These are phyloP conservation scores for Fusarium sp. DNA, from an alignment of 2,329 filamentous ascomycete species.

Conservation along the genomic window DNA sequence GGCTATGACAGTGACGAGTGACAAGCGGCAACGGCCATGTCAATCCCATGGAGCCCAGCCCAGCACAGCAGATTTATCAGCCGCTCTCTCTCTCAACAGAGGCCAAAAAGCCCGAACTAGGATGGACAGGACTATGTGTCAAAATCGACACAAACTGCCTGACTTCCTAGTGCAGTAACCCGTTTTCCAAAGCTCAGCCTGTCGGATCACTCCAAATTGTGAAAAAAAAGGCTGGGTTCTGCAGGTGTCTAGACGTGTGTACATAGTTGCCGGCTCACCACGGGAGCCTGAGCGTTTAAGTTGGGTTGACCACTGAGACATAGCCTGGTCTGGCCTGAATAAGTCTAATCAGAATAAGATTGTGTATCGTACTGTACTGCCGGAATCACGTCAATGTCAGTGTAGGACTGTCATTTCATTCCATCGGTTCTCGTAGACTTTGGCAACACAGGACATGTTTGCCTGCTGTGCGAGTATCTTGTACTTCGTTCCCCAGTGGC, in stretches of 20 bases:
- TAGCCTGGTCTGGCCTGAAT: slow-evolving; percentile 7
- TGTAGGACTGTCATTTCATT: not conserved
- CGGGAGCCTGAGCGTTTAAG: slow-evolving; percentile 25
- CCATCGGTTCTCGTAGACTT: slow-evolving; percentile 19
- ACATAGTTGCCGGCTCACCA: slow-evolving; percentile 9
- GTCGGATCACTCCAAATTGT: slow-evolving; percentile 25
- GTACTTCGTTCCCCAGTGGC: slow-evolving; percentile 21
- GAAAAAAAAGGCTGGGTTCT: slow-evolving; percentile 32
- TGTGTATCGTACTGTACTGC: slow-evolving; percentile 25
- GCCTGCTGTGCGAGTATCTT: slow-evolving; percentile 21
- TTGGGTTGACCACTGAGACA: slow-evolving; percentile 5
- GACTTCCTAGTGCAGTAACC: slow-evolving; percentile 30
- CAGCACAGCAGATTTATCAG: slow-evolving; percentile 45
- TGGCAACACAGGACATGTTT: not conserved
- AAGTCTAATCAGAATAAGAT: slow-evolving; percentile 8
- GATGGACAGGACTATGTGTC: slow-evolving; percentile 6
- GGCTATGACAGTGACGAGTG: slow-evolving; percentile 32
- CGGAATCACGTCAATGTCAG: slow-evolving; percentile 21
- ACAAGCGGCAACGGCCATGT: slow-evolving; percentile 30
- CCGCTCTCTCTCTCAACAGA: slow-evolving; percentile 16
- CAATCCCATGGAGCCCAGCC: not conserved
- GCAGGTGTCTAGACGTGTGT: not conserved
- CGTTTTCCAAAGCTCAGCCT: slow-evolving; percentile 17
- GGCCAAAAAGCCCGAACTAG: not conserved
- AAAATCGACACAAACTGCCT: slow-evolving; percentile 22